phyloP scores from a whole-genome alignment of 1,284 basidiomycete species.

The Marasmius sp. region DNA sequence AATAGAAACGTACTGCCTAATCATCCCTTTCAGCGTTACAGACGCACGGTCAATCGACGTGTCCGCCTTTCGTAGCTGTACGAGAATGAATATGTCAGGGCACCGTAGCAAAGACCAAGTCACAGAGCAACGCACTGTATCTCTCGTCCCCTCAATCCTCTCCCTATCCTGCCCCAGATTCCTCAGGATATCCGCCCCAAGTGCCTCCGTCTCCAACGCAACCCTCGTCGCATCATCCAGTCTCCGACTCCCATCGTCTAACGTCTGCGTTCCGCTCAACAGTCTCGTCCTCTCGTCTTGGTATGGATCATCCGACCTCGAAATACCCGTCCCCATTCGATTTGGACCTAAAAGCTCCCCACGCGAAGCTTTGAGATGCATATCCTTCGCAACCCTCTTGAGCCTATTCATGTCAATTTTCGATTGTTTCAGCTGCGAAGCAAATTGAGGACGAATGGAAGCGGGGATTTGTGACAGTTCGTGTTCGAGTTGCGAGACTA shows the following conservation, averaged over 20 bases:
- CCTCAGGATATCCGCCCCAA: slow-evolving; percentile 87
- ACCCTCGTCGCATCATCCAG: slow-evolving; percentile 84
- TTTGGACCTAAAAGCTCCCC: slow-evolving; percentile 47
- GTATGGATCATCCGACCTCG: slow-evolving; percentile 76
- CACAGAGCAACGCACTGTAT: slow-evolving; percentile 58
- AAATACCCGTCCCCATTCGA: slow-evolving; percentile 22
- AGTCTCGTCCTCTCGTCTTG: slow-evolving; percentile 67
- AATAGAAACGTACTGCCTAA: slow-evolving; percentile 39
- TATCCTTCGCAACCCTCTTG: slow-evolving; percentile 74
- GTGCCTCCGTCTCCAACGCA: slow-evolving; percentile 90
- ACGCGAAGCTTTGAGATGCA: slow-evolving; percentile 53
- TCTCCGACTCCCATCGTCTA: slow-evolving; percentile 72
- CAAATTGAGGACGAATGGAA: slow-evolving; percentile 72
- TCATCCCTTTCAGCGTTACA: slow-evolving; percentile 46
- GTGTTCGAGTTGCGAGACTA: slow-evolving; percentile 95
- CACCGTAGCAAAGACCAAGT: neutral
- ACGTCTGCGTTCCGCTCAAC: slow-evolving; percentile 63
- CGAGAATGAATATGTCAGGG: neutral
- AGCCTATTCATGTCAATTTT: slow-evolving; percentile 70
- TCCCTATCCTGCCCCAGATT: slow-evolving; percentile 85
- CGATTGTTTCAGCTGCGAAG: slow-evolving; percentile 62
- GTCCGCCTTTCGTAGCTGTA: slow-evolving; percentile 40
- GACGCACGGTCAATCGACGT: slow-evolving; percentile 41
- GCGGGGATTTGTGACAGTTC: slow-evolving; percentile 92
- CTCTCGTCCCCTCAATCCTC: slow-evolving; percentile 89